These are phyloP conservation scores for Magnusiomyces suaveolens DNA, from an alignment of 1,139 yeast species.

Conservation along the genomic window DNA sequence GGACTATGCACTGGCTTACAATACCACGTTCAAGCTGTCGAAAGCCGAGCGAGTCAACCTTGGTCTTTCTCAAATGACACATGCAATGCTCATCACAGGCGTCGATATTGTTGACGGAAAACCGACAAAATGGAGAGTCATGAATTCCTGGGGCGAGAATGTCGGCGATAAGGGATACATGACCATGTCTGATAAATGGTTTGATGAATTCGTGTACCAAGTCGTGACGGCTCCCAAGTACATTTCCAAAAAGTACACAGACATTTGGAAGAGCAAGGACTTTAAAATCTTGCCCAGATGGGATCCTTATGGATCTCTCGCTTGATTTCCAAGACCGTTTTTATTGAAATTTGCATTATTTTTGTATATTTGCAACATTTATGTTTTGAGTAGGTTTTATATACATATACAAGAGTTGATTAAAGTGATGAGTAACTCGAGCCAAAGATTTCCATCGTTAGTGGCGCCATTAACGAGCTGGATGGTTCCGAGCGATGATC, in stretches of 20 bases:
- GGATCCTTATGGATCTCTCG: slow-evolving; percentile 63
- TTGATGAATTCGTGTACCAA: slow-evolving; percentile 56
- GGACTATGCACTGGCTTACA: slow-evolving; percentile 49
- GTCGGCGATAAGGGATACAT: slow-evolving; percentile 54
- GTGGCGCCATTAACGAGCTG: too few relatives aligned
- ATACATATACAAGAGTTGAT: too few relatives aligned
- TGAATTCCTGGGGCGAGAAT: slow-evolving; percentile 59
- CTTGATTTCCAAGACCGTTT: too few relatives aligned
- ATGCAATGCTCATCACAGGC: slow-evolving; percentile 60
- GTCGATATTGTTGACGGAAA: slow-evolving; percentile 44
- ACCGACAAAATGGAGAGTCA: slow-evolving; percentile 61
- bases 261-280: slow-evolving; percentile 43
- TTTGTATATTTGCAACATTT: too few relatives aligned
- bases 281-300: slow-evolving; percentile 49
- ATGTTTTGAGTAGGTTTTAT: too few relatives aligned
- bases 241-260: slow-evolving; percentile 38
- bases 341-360: too few relatives aligned
- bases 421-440: too few relatives aligned
- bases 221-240: slow-evolving; percentile 47
- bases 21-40: slow-evolving; percentile 39
- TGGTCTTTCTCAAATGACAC: slow-evolving; percentile 56
- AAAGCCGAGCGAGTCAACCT: slow-evolving; percentile 48
- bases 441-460: too few relatives aligned
- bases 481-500: too few relatives aligned
- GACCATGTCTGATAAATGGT: slow-evolving; percentile 59